These are phyloP conservation scores for Eucalyptus dawsonii DNA, from an alignment of 345 rosid genomes.

Conservation along the genomic window DNA sequence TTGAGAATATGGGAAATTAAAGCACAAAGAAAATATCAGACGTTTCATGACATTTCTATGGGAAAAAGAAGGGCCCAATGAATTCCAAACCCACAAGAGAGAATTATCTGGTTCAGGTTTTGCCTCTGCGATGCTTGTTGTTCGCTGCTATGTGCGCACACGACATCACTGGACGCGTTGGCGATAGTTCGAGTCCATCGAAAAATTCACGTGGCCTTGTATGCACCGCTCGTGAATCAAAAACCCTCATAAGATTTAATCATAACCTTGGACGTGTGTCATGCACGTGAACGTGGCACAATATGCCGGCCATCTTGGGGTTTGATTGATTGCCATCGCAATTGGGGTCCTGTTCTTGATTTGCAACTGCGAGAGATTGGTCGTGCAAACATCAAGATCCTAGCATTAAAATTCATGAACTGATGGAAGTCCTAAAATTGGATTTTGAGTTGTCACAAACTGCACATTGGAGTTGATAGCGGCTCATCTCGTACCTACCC, in stretches of 20 bases:
- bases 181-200: neutral
- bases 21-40: neutral
- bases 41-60: neutral
- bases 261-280: neutral
- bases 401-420: neutral
- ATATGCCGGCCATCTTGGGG: neutral
- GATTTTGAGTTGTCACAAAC: neutral
- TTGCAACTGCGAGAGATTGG: neutral
- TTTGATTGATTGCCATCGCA: neutral
- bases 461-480: neutral
- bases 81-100: neutral
- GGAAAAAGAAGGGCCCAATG: neutral
- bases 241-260: neutral
- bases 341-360: neutral
- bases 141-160: neutral
- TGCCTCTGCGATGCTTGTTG: neutral
- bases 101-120: neutral
- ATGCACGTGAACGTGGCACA: neutral
- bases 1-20: neutral
- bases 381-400: neutral
- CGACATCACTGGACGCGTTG: neutral
- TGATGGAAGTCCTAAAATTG: neutral
- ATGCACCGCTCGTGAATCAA: neutral
- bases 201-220: neutral
- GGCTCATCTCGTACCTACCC: neutral